phyloP scores from a whole-genome alignment of 352 stramenopile species.

The Phytopythium cucurbitacearum region DNA sequence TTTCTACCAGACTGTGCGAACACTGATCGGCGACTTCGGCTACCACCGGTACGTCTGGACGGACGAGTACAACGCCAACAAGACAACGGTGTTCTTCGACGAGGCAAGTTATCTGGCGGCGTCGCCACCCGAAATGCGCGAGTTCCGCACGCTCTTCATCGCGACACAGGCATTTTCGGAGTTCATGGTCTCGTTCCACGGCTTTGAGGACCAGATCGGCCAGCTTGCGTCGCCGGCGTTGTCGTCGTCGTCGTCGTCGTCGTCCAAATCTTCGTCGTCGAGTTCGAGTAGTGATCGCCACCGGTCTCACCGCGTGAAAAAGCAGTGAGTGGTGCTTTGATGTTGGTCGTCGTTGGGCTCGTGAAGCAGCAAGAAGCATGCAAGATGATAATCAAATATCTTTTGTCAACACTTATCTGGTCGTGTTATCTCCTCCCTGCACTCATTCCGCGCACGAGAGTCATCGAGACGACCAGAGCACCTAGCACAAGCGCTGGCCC shows the following conservation, averaged over 20 bases:
- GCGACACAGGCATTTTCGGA: slow-evolving; percentile 83
- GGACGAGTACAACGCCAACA: slow-evolving; percentile 74
- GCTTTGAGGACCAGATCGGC: slow-evolving; percentile 64
- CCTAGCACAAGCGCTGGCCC: too few relatives aligned
- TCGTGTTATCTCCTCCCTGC: too few relatives aligned
- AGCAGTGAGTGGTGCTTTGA: too few relatives aligned
- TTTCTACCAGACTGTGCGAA: slow-evolving; percentile 58
- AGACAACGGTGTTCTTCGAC: slow-evolving; percentile 81
- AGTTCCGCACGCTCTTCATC: slow-evolving; percentile 84
- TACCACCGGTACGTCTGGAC: slow-evolving; percentile 84
- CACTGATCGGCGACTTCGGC: slow-evolving; percentile 79
- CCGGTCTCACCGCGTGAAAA: too few relatives aligned
- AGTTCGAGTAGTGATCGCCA: too few relatives aligned
- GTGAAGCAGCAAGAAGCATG: too few relatives aligned
- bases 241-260: slow-evolving; percentile 9
- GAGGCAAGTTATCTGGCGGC: slow-evolving; percentile 81
- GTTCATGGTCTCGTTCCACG: slow-evolving; percentile 78
- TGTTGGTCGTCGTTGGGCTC: too few relatives aligned
- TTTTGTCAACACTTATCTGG: too few relatives aligned
- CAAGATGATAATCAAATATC: too few relatives aligned
- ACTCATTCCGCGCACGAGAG: too few relatives aligned
- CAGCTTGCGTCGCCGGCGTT: slow-evolving; percentile 10
- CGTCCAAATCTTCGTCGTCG: slow-evolving; percentile 14
- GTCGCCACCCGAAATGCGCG: slow-evolving; percentile 64
- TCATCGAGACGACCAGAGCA: too few relatives aligned